phyloP scores from a whole-genome alignment of 1,284 basidiomycete species.

The Sporisorium scitamineum region DNA sequence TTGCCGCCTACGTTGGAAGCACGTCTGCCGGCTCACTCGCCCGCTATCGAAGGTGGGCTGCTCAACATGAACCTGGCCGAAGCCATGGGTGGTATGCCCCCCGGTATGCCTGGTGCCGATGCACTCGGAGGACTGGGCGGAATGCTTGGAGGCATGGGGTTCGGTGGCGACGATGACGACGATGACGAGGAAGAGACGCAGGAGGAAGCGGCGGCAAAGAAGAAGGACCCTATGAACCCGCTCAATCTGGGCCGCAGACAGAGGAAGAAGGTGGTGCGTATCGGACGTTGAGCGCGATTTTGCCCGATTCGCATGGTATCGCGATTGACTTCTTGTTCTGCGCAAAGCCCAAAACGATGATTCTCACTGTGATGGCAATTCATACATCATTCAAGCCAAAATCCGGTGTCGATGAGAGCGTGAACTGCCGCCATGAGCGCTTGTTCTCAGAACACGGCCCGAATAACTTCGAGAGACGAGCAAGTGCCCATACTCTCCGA shows the following conservation, averaged over 20 bases:
- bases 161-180: conserved; percentile 64
- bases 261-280: conserved; percentile 64
- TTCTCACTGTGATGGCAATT: neutral
- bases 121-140: conserved; percentile 61
- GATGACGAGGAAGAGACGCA: conserved; percentile 44
- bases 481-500: no score
- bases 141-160: conserved; percentile 65
- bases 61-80: conserved; percentile 63
- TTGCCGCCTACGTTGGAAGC: conserved; percentile 49
- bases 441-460: no score
- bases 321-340: neutral
- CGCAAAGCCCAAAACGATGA: no score
- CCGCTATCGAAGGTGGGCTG: conserved; percentile 59
- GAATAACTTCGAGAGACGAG: no score
- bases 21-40: conserved; percentile 62
- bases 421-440: no score
- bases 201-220: conserved; percentile 42
- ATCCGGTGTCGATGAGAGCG: neutral
- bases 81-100: conserved; percentile 61
- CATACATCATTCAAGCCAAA: neutral
- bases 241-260: conserved; percentile 59
- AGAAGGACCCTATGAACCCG: conserved; percentile 48
- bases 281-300: conserved; percentile 51
- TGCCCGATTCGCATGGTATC: neutral
- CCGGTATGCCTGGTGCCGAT: conserved; percentile 41